Conservation (phyloP, 2,329 filamentous ascomycete species). For the Lachnellula cervina region DNA sequence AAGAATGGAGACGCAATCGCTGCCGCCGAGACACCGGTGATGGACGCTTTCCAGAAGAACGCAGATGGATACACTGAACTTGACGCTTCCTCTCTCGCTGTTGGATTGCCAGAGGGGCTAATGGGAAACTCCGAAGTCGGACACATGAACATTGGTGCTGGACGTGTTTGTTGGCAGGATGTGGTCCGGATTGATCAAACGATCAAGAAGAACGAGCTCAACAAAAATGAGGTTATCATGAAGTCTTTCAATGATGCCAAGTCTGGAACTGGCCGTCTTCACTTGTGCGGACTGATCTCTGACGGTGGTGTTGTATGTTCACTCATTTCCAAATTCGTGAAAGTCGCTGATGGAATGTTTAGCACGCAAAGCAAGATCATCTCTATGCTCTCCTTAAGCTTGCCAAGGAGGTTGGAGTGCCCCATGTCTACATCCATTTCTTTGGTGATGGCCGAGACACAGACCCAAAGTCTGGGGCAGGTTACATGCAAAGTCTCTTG, state of each 20-base stretch:
- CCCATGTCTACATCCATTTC: constrained; percentile 97
- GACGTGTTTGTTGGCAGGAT: constrained; percentile 97
- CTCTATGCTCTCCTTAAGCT: constrained; percentile 82
- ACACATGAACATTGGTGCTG: constrained; percentile 96
- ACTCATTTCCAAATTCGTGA: not conserved
- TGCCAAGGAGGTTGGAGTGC: constrained; percentile 81
- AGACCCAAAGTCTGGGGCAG: constrained; percentile 88
- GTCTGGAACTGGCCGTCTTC: constrained; percentile 84
- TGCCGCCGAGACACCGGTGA: constrained; percentile 85
- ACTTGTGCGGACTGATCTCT: constrained; percentile 86
- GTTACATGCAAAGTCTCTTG: constrained; percentile 82
- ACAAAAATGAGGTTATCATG: constrained; percentile 32
- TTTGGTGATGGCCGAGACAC: constrained; percentile 97
- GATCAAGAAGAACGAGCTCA: constrained; percentile 53
- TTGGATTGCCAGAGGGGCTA: constrained; percentile 90
- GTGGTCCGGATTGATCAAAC: constrained; percentile 92
- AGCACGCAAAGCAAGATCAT: constrained; percentile 93
- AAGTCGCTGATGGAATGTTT: constrained; percentile 13
- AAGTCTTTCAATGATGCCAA: constrained; percentile 74
- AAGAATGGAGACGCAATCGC: constrained; percentile 93
- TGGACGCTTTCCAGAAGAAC: constrained; percentile 85
- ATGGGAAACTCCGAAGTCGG: constrained; percentile 99
- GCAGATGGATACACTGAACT: constrained; percentile 84
- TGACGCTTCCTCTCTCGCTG: constrained; percentile 91
- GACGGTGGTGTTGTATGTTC: constrained; percentile 79